These are phyloP conservation scores for Malassezia vespertilionis DNA, from an alignment of 1,284 basidiomycete genomes.

Conservation along the genomic window DNA sequence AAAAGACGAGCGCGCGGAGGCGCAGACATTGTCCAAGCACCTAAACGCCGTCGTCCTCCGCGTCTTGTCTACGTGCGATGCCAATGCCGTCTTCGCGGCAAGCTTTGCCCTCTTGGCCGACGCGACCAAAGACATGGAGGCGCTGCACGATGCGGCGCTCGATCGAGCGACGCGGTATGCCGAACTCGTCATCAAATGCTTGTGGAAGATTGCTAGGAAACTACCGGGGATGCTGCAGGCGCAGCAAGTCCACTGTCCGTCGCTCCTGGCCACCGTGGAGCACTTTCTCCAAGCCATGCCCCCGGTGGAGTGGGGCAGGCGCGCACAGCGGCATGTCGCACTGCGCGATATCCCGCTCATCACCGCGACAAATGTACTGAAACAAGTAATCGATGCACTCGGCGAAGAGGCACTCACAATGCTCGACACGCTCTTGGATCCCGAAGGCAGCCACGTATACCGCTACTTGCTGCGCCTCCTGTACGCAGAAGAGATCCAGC, in stretches of 20 bases:
- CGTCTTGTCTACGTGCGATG: slow-evolving; percentile 76
- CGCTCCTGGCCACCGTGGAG: slow-evolving; percentile 85
- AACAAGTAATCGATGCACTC: slow-evolving; percentile 48
- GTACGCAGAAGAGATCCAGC: slow-evolving; percentile 24
- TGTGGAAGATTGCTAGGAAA: slow-evolving; percentile 93
- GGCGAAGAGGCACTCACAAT: slow-evolving; percentile 34
- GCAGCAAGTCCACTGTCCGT: slow-evolving; percentile 67
- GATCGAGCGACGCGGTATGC: slow-evolving; percentile 64
- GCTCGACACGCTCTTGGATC: slow-evolving; percentile 34
- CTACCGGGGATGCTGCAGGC: slow-evolving; percentile 81
- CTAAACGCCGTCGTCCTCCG: slow-evolving; percentile 97
- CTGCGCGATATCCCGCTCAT: slow-evolving; percentile 92
- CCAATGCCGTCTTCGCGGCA: slow-evolving; percentile 79
- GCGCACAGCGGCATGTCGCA: slow-evolving; percentile 77
- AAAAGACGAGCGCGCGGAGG: slow-evolving; percentile 37
- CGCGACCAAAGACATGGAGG: slow-evolving; percentile 74
- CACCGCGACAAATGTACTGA: slow-evolving; percentile 64
- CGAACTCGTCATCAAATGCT: slow-evolving; percentile 90
- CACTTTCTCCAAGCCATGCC: slow-evolving; percentile 84
- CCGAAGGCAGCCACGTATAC: slow-evolving; percentile 41
- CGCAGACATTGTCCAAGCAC: slow-evolving; percentile 74
- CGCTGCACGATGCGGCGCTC: slow-evolving; percentile 45
- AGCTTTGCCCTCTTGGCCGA: slow-evolving; percentile 73
- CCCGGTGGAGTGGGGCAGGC: slow-evolving; percentile 86
- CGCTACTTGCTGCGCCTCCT: slow-evolving; percentile 37